A percentile compares a stretch with the other conserved stretches of the same genome.
Conservation (phyloP, 805 yeast species). For the Brettanomyces custersianus region DNA sequence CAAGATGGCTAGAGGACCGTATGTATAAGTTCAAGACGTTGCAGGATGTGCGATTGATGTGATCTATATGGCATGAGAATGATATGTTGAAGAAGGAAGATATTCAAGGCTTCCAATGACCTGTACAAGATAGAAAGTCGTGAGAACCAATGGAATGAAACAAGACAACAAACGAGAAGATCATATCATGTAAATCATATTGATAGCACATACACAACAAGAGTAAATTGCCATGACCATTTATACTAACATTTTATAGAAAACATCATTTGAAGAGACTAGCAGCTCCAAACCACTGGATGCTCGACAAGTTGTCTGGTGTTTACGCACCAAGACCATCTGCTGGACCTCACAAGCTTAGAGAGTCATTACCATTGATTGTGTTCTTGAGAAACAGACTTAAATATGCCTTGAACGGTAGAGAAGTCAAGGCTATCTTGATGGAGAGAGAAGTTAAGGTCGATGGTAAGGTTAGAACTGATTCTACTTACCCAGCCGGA, state of each 20-base stretch:
- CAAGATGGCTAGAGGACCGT: conserved; percentile 77
- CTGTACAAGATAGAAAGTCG: no score
- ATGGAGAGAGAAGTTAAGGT: conserved; percentile 98
- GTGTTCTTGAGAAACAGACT: conserved; percentile 97
- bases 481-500: conserved; percentile 97
- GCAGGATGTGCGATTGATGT: no score
- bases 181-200: background rate
- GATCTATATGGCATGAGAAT: no score
- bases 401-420: conserved; percentile 97
- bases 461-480: conserved; percentile 99
- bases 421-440: conserved; percentile 96
- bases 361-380: conserved; percentile 96
- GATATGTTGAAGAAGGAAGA: no score
- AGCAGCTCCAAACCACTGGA: conserved; percentile 99
- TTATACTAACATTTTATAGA: conserved; percentile 32
- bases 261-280: conserved; percentile 99
- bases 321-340: conserved; percentile 99
- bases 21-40: conserved; percentile 32
- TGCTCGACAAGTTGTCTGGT: conserved; percentile 99
- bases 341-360: conserved; percentile 98
- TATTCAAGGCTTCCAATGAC: no score
- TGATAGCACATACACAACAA: background rate
- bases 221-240: background rate
- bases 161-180: no score
- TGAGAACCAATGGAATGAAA: no score